Conservation (phyloP, 768 basidiomycete species). For the Strobilomyces echinocephalus region DNA sequence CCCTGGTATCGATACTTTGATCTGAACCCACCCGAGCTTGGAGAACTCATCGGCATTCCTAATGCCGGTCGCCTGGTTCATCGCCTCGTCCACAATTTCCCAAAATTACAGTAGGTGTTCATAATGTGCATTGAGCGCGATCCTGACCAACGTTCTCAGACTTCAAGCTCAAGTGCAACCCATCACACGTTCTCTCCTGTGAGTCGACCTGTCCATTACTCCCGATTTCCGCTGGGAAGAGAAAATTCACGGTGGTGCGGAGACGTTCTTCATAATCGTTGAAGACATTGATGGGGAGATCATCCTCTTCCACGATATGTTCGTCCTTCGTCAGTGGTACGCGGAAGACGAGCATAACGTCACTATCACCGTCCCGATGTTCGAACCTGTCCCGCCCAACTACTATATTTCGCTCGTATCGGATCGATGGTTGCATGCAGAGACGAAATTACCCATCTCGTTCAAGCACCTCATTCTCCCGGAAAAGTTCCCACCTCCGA, state of each 20-base stretch:
- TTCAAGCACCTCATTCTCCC: conserved; percentile 98
- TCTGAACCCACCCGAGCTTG: conserved; percentile 84
- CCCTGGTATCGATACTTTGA: conserved; percentile 99
- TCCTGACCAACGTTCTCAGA: conserved; percentile 32
- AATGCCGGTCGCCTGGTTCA: conserved; percentile 92
- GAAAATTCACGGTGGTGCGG: conserved; percentile 81
- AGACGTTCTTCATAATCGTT: conserved; percentile 90
- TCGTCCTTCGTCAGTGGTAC: conserved; percentile 87
- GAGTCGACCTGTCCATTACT: conserved; percentile 88
- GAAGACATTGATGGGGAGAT: conserved; percentile 98
- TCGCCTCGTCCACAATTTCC: conserved; percentile 92
- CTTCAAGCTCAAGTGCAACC: conserved; percentile 96
- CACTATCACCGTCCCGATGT: conserved; percentile 93
- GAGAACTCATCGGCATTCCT: conserved; percentile 89
- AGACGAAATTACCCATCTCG: conserved; percentile 90
- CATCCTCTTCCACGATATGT: conserved; percentile 91
- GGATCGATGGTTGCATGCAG: conserved; percentile 93
- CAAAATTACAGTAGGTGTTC: conserved; percentile 73
- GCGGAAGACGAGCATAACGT: conserved; percentile 93
- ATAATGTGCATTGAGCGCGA: not conserved
- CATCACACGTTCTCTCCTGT: conserved; percentile 87
- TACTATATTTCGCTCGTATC: conserved; percentile 96
- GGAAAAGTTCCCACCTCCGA: conserved; percentile 92
- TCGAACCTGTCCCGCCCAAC: conserved; percentile 95
- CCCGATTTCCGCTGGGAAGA: conserved; percentile 99